Conservation (phyloP, 2,329 filamentous ascomycete genomes). For the Metarhizium rileyi region DNA sequence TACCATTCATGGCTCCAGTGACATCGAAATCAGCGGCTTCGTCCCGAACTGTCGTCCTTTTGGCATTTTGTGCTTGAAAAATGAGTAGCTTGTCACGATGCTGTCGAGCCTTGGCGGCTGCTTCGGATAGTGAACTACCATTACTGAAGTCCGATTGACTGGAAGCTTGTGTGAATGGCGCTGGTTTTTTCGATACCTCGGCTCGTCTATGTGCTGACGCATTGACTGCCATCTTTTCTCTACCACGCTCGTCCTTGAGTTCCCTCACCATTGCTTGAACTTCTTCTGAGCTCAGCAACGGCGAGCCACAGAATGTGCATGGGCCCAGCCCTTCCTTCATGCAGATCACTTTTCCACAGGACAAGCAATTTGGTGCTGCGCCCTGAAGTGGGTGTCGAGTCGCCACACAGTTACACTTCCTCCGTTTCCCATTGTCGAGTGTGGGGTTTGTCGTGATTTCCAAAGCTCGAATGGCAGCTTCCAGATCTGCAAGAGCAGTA, state of each 20-base stretch:
- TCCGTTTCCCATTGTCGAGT: constrained; percentile 42
- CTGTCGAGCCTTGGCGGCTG: constrained; percentile 58
- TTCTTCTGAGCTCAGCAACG: constrained; percentile 62
- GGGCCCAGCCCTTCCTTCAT: constrained; percentile 88
- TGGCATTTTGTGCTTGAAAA: constrained; percentile 80
- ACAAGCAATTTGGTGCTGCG: constrained; percentile 88
- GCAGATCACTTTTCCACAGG: constrained; percentile 91
- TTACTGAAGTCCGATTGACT: constrained; percentile 21
- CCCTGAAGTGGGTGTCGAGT: constrained; percentile 77
- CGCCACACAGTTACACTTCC: constrained; percentile 81
- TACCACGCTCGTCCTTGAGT: constrained; percentile 74
- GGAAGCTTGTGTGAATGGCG: constrained; percentile 45
- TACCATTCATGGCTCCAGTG: constrained; percentile 31
- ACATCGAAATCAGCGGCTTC: constrained; percentile 62
- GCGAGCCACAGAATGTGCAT: constrained; percentile 78
- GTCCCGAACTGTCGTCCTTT: constrained; percentile 74
- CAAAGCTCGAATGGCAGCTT: constrained; percentile 76
- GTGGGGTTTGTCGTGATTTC: constrained; percentile 88
- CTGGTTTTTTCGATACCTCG: constrained; percentile 51
- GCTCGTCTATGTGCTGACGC: constrained; percentile 58
- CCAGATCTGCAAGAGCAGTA: constrained; percentile 58
- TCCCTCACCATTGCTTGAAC: constrained; percentile 79
- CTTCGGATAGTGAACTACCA: constrained; percentile 37
- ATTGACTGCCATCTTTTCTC: constrained; percentile 76
- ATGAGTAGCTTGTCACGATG: constrained; percentile 73